phyloP scores from a whole-genome alignment of 306 rosid species.

The Sindora glabra region DNA sequence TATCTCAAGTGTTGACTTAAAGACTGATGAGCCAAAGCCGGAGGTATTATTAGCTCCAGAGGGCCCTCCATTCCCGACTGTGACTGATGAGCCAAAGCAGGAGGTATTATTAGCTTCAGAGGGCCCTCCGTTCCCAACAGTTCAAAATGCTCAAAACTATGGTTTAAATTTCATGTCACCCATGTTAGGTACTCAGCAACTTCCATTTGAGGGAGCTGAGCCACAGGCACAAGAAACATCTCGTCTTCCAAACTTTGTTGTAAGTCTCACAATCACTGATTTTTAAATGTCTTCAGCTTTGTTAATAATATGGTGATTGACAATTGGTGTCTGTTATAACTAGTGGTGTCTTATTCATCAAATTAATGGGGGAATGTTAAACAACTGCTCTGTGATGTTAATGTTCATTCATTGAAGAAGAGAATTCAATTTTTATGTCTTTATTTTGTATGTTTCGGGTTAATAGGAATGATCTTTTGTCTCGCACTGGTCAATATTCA shows the following conservation, averaged over 20 bases:
- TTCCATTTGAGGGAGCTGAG: slow-evolving; percentile 34
- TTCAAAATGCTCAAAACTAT: slow-evolving; percentile 27
- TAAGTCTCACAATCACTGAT: slow-evolving; percentile 16
- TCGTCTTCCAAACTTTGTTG: slow-evolving; percentile 24
- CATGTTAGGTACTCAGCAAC: slow-evolving; percentile 34
- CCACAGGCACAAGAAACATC: slow-evolving; percentile 29
- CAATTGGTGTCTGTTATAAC: background rate
- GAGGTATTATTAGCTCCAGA: slow-evolving; percentile 34
- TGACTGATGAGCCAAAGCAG: slow-evolving; percentile 25
- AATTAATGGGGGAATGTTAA: background rate
- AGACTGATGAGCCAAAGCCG: slow-evolving; percentile 42
- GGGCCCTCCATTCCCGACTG: slow-evolving; percentile 26
- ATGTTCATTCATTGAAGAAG: background rate
- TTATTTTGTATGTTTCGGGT: too few relatives aligned
- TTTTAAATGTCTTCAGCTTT: background rate
- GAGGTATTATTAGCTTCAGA: slow-evolving; percentile 21
- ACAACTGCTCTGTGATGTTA: background rate
- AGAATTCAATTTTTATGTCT: background rate
- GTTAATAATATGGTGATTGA: background rate
- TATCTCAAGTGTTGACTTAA: slow-evolving; percentile 20
- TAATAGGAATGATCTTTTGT: too few relatives aligned
- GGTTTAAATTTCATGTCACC: slow-evolving; percentile 33
- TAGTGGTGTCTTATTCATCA: background rate
- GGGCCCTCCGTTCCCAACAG: slow-evolving; percentile 8
- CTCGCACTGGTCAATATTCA: too few relatives aligned